Evolutionary conservation across 495 filamentous ascomycete genomes (phyloP), one percentile per base, ranked within the genome.

Genomic region (Tuber indicum): DNA sequence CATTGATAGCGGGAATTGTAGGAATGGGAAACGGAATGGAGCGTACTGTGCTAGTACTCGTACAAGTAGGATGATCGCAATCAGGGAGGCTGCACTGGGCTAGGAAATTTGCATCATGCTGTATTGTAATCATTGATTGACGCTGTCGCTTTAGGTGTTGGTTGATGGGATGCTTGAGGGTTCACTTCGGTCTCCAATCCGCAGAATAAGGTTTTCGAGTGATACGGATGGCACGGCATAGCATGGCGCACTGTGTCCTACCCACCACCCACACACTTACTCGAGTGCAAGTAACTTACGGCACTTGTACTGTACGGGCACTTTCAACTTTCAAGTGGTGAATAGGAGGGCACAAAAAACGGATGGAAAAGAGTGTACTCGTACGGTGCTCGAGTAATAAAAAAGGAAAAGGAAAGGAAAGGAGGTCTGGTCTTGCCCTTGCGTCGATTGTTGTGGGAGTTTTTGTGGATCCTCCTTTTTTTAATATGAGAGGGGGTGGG

Each of bases 401-500:
- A 21, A 23, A 23, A 23, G 2, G 21, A 49, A 58, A 26, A 26
- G n/a, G n/a, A 26, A 14, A 4, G 3, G 10, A 32, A 62, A 66
- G 58, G 58, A 66, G 58, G 58, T 66, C 26, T 19, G 58, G 58
- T 36, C 52, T 5, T n/a, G 9, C 12, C 32, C 14, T 36, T 32
- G 58, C 58, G 36, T 14, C 23, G 52, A 62, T 62, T 49, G 52
- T n/a, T 32, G 52, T 21, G 52, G 52, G n/a, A 62, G 52, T 7
- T 36, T 36, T 66, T 26, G 32, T 36, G 58, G 58, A 66, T 66
- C 58, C 36, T 70, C 23, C 42, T 41, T 73, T 26, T 75, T 43
- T 45, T 66, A 52, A 46, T 75, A 23, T 69, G 71, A 72, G 70
- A 71, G 45, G 66, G n/a, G n/a, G n/a, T n/a, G n/a, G 26, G 58